These are phyloP conservation scores for Xylariaceae sp. DNA, from an alignment of 2,329 filamentous ascomycete genomes.

Conservation along the genomic window DNA sequence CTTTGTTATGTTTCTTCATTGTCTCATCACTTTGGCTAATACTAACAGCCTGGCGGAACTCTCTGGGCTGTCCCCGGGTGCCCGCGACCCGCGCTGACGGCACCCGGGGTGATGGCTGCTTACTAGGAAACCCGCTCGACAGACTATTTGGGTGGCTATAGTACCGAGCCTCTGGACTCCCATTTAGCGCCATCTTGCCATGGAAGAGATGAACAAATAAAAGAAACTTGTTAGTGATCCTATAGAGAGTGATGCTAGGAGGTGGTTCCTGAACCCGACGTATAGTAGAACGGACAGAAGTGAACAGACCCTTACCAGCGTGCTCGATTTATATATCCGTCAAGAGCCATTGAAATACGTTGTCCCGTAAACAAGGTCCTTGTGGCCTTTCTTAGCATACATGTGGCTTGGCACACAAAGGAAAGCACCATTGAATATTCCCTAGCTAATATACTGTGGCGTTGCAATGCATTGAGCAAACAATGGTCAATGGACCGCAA, in stretches of 20 bases:
- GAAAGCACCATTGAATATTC: neutral
- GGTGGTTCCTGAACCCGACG: neutral
- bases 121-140: neutral
- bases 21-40: neutral
- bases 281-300: neutral
- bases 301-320: neutral
- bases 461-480: neutral
- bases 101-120: neutral
- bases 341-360: neutral
- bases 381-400: neutral
- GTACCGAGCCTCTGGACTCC: neutral
- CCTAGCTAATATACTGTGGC: neutral
- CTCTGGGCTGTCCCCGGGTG: neutral
- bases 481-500: neutral
- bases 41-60: neutral
- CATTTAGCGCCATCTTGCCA: neutral
- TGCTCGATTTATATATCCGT: slow-evolving; percentile 1
- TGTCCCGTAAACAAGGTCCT: neutral
- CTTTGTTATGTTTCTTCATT: neutral
- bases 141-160: neutral
- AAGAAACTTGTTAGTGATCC: neutral
- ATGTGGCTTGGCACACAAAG: neutral
- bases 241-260: neutral
- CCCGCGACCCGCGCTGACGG: neutral
- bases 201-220: neutral